Conservation (phyloP, 164 flowering plant genomes). For the Magnolia kwangsiensis region DNA sequence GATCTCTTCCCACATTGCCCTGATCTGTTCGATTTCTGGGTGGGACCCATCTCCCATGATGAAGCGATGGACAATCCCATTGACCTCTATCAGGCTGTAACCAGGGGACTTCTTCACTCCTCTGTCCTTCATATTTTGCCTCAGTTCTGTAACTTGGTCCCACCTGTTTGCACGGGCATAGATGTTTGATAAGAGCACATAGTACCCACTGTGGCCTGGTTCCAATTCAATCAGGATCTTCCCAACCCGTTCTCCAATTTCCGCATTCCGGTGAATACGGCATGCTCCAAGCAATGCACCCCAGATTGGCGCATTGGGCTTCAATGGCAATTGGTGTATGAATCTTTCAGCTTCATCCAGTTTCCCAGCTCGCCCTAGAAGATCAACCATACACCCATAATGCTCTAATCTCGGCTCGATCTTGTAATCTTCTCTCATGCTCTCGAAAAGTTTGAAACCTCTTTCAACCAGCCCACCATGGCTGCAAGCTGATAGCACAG, state of each 20-base stretch:
- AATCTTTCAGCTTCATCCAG: conserved; percentile 47
- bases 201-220: conserved; percentile 59
- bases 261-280: conserved; percentile 36
- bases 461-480: conserved; percentile 72
- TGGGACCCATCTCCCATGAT: conserved; percentile 51
- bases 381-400: conserved; percentile 78
- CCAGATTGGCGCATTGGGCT: conserved; percentile 53
- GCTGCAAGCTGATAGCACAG: conserved; percentile 75
- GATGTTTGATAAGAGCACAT: conserved; percentile 61
- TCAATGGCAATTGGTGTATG: conserved; percentile 46
- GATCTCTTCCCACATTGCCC: conserved; percentile 1
- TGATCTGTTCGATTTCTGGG: conserved; percentile 7
- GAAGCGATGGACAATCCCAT: conserved; percentile 33
- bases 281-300: conserved; percentile 77
- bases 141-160: conserved; percentile 53
- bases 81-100: conserved; percentile 60
- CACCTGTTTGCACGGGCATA: conserved; percentile 53
- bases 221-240: conserved; percentile 61
- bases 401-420: conserved; percentile 49
- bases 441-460: conserved; percentile 48
- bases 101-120: conserved; percentile 52
- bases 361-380: conserved; percentile 68
- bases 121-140: conserved; percentile 50
- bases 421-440: conserved; percentile 39
- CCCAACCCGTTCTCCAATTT: conserved; percentile 41